These are phyloP conservation scores for Actinidia arguta DNA, from an alignment of 179 eudicot species.

Conservation along the genomic window DNA sequence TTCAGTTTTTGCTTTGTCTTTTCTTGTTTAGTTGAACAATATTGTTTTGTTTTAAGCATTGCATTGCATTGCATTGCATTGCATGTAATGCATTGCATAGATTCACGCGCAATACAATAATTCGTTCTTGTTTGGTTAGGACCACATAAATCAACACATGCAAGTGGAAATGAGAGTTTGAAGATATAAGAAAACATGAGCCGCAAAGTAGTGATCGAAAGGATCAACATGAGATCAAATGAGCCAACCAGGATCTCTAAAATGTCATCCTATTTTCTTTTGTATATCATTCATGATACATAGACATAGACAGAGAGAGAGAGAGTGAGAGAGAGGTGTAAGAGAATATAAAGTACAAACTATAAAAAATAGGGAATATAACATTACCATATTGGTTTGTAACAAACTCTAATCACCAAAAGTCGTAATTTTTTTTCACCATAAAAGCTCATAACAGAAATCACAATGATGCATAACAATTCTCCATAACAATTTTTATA, in stretches of 20 bases:
- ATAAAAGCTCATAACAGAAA: too few relatives aligned
- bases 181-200: background rate
- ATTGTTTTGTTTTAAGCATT: background rate
- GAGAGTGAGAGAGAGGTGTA: too few relatives aligned
- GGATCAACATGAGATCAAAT: background rate
- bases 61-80: background rate
- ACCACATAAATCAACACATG: background rate
- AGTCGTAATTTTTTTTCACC: too few relatives aligned
- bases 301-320: too few relatives aligned
- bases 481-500: too few relatives aligned
- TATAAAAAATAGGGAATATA: too few relatives aligned
- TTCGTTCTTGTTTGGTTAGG: background rate
- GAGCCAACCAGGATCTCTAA: background rate
- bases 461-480: too few relatives aligned
- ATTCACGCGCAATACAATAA: background rate
- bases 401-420: too few relatives aligned
- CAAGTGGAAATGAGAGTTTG: background rate
- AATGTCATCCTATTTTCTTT: background rate
- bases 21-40: too few relatives aligned
- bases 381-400: too few relatives aligned
- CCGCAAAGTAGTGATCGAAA: slow-evolving; percentile 12
- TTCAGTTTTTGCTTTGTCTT: background rate
- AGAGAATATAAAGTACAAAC: too few relatives aligned
- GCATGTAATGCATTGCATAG: background rate
- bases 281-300: too few relatives aligned